Percentiles rank a stretch among this genome's conserved stretches.
Conservation (phyloP, 208 protist species). For the Trypanosoma mega region DNA sequence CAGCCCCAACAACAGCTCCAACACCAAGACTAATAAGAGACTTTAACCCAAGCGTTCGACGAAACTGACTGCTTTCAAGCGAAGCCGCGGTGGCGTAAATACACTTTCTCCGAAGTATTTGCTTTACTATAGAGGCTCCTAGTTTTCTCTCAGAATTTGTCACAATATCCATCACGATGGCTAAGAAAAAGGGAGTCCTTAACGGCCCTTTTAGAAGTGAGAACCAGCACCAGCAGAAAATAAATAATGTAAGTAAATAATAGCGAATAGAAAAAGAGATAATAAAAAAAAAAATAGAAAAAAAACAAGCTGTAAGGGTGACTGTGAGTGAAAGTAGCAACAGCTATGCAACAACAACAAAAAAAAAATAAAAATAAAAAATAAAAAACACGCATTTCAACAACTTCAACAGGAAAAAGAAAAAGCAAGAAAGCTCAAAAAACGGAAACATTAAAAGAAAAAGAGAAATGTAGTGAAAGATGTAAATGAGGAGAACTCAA, state of each 20-base stretch:
- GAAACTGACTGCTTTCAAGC: constrained; percentile 28
- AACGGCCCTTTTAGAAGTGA: no score
- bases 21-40: constrained; percentile 34
- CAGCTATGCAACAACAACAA: no score
- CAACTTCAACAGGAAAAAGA: background rate
- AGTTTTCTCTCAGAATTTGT: constrained; percentile 19
- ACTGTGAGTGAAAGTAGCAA: no score
- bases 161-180: constrained; percentile 19
- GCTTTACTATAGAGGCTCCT: constrained; percentile 10
- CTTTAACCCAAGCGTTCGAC: constrained; percentile 25
- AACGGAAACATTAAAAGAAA: background rate
- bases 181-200: constrained; percentile 5
- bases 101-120: constrained; percentile 25
- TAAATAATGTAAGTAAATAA: constrained; percentile 8
- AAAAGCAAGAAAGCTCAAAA: background rate
- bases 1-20: constrained; percentile 36
- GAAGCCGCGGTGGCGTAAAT: constrained; percentile 16
- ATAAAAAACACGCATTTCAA: no score
- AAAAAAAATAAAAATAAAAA: no score
- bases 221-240: background rate
- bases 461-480: no score
- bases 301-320: background rate
- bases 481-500: no score
- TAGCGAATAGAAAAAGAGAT: background rate
- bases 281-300: constrained; percentile 21